phyloP scores from a whole-genome alignment of 2,329 filamentous ascomycete genomes.

The Fusarium ambrosium region DNA sequence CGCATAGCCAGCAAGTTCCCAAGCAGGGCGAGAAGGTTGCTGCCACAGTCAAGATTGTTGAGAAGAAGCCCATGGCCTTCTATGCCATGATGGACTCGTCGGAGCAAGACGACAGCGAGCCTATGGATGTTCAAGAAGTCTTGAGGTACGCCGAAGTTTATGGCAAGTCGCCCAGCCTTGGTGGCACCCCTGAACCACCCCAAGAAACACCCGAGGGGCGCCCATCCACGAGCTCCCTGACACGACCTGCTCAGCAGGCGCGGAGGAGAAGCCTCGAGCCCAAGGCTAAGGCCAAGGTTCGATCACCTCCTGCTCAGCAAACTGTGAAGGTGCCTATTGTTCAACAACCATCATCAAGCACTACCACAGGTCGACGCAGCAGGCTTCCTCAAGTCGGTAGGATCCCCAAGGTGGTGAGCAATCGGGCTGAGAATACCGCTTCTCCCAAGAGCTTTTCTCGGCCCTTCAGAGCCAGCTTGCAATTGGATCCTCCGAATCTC shows the following conservation, averaged over 20 bases:
- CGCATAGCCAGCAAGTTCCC: slow-evolving; percentile 56
- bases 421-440: slow-evolving; percentile 70
- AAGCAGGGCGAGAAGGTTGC: slow-evolving; percentile 60
- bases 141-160: slow-evolving; percentile 64
- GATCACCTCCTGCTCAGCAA: slow-evolving; percentile 20
- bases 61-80: slow-evolving; percentile 68
- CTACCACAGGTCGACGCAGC: slow-evolving; percentile 56
- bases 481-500: slow-evolving; percentile 50
- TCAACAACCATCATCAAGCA: slow-evolving; percentile 7
- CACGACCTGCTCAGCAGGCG: slow-evolving; percentile 14
- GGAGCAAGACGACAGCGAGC: slow-evolving; percentile 65
- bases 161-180: slow-evolving; percentile 36
- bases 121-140: slow-evolving; percentile 58
- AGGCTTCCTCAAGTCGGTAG: slow-evolving; percentile 85
- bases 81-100: slow-evolving; percentile 74
- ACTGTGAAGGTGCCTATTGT: slow-evolving; percentile 14
- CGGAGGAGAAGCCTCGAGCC: slow-evolving; percentile 9
- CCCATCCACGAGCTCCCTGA: slow-evolving; percentile 18
- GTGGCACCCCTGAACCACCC: slow-evolving; percentile 28
- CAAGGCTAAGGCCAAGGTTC: slow-evolving; percentile 21
- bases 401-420: slow-evolving; percentile 85
- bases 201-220: slow-evolving; percentile 34
- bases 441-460: slow-evolving; percentile 87
- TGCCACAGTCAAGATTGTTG: slow-evolving; percentile 62
- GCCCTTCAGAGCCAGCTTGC: slow-evolving; percentile 74